phyloP scores from a whole-genome alignment of 2,329 filamentous ascomycete genomes.

The Lanzia echinophila region DNA sequence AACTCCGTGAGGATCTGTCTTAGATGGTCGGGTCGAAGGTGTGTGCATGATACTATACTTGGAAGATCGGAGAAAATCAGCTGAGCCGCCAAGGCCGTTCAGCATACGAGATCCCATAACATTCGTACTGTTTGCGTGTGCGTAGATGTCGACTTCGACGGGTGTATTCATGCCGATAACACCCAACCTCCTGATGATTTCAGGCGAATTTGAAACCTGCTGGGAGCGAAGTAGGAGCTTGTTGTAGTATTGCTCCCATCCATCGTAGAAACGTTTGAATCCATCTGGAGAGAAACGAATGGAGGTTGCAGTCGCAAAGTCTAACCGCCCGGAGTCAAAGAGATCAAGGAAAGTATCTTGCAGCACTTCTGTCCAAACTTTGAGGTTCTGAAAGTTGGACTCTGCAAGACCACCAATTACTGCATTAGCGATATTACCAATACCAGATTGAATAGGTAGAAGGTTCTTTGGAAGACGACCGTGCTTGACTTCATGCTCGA shows the following conservation, averaged over 20 bases:
- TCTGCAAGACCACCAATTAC: conserved; percentile 77
- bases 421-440: conserved; percentile 90
- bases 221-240: conserved; percentile 85
- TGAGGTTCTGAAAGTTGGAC: conserved; percentile 79
- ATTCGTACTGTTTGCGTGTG: conserved; percentile 84
- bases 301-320: conserved; percentile 85
- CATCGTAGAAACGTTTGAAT: conserved; percentile 84
- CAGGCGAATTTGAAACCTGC: conserved; percentile 80
- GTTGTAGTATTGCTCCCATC: conserved; percentile 72
- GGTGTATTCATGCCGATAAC: conserved; percentile 95
- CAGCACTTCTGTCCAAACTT: conserved; percentile 78
- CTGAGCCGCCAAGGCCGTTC: conserved; percentile 75
- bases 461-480: conserved; percentile 72
- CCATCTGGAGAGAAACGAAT: conserved; percentile 88
- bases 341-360: conserved; percentile 91
- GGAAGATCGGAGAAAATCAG: conserved; percentile 70
- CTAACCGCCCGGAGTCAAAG: conserved; percentile 79
- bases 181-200: conserved; percentile 81
- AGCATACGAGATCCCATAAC: conserved; percentile 86
- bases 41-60: conserved; percentile 96
- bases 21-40: conserved; percentile 70
- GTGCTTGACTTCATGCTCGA: conserved; percentile 76
- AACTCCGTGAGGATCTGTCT: conserved; percentile 75
- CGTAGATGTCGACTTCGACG: conserved; percentile 91
- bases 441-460: conserved; percentile 77